Evolutionary conservation across 495 filamentous ascomycete genomes (phyloP), one percentile per base, ranked within the genome.

Genomic region (Parachaetomium inaequale): DNA sequence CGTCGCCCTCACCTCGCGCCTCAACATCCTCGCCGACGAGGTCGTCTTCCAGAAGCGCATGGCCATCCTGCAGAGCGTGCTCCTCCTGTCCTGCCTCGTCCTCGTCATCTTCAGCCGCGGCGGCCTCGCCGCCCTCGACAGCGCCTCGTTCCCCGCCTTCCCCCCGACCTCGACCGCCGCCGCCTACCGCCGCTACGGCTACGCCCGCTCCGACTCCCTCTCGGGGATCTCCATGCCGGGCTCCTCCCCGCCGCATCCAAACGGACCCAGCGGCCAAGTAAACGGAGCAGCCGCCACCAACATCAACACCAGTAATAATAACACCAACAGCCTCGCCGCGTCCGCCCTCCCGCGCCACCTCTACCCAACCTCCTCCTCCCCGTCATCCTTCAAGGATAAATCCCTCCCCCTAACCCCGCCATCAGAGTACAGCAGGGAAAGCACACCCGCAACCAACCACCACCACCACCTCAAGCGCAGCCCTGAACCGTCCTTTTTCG

Each of bases 11-110:
- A 88, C 83, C 64, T 72, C 83, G n/a, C 87, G 93, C 36, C 82
- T 98, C 47, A 88, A 85, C 61, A 81, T 97, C 26, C 81, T 98
- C 2, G 93, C 93, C 23, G 93, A 98, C 64, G 94, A 98, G 73
- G 81, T 98, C 23, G 87, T 96, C 49, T 96, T 94, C 73, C 94
- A 98, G 75, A 96, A 96, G 73, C 85, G 94, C 43, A 92, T 98
- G 80, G 87, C 88, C 25, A 91, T 96, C 63, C 80, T 96, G 43
- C 93, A 97, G 73, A 89, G 87, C 59, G 81, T 94, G 10, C 82
- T 98, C 19, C 84, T 98, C 2, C 83, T 98, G 3, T 84, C 92
- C 65, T 96, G 92, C 67, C 88, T 98, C 45, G 87, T 87, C 0
- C 80, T 98, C 10, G 89, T 94, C 50, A 86, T 98, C 55, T 96